These are phyloP conservation scores for Cynanchum wilfordii DNA, from an alignment of 257 asterid species.

Conservation along the genomic window DNA sequence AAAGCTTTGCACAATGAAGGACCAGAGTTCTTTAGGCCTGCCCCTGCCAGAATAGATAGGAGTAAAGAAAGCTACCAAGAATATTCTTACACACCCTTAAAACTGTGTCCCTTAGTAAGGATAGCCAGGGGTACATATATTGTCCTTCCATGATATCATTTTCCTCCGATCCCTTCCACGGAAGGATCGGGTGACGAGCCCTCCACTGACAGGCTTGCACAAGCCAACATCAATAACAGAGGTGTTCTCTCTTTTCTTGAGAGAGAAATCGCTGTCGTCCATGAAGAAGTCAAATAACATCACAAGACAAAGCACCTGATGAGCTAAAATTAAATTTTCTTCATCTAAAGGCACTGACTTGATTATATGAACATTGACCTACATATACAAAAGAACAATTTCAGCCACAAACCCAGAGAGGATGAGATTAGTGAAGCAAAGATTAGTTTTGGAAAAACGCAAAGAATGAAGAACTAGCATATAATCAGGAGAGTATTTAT, in stretches of 20 bases:
- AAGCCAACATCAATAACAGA: constrained; percentile 72
- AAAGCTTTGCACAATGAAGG: not conserved
- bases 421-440: not conserved
- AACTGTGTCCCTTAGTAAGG: constrained; percentile 40
- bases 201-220: constrained; percentile 70
- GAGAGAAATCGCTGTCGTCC: constrained; percentile 42
- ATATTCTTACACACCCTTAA: not conserved
- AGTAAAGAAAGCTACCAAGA: not conserved
- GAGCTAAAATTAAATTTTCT: constrained; percentile 61
- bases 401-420: not conserved
- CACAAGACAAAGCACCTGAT: constrained; percentile 79
- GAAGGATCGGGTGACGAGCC: constrained; percentile 58
- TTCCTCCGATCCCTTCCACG: constrained; percentile 91
- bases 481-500: not conserved
- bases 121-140: constrained; percentile 59
- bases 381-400: constrained; percentile 23
- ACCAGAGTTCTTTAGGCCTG: not conserved
- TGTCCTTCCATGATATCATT: constrained; percentile 90
- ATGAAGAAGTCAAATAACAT: constrained; percentile 81
- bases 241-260: constrained; percentile 43
- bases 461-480: not conserved
- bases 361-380: constrained; percentile 76
- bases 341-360: constrained; percentile 52
- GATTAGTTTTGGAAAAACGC: not conserved
- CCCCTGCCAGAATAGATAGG: not conserved